A percentile compares a stretch with the other conserved stretches of the same genome.
Evolutionary conservation across 2,329 filamentous ascomycete genomes (phyloP).

Genomic region (Fusarium coffeatum): DNA sequence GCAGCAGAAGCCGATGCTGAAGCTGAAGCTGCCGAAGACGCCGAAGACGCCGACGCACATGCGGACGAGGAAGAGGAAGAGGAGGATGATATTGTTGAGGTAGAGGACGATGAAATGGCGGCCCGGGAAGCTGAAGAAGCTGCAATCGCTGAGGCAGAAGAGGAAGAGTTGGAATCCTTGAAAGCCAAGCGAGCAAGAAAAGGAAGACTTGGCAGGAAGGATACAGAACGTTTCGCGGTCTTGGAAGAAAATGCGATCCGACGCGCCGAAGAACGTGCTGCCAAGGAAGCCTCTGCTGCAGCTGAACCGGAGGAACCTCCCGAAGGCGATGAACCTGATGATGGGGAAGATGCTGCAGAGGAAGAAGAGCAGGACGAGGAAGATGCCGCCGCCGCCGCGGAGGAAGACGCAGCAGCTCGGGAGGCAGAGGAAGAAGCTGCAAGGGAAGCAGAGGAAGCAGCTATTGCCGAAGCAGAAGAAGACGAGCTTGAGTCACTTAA

Average conservation of each 20-base stretch:
- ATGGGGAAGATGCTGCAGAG: constrained; percentile 43
- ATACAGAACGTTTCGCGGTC: constrained; percentile 30
- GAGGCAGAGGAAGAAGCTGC: constrained; percentile 15
- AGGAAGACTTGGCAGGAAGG: constrained; percentile 43
- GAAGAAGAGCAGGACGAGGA: not conserved
- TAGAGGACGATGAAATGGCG: constrained; percentile 12
- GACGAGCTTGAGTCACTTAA: constrained; percentile 57
- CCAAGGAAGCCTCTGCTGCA: constrained; percentile 31
- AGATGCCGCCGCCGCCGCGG: not conserved
- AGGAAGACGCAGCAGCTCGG: constrained; percentile 24
- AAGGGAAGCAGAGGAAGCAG: constrained; percentile 43
- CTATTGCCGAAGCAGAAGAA: constrained; percentile 47
- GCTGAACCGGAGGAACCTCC: constrained; percentile 16
- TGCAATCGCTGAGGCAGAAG: constrained; percentile 47
- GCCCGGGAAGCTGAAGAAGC: constrained; percentile 43
- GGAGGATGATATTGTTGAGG: not conserved
- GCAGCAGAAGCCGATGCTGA: constrained; percentile 27
- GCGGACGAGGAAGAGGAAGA: constrained; percentile 23
- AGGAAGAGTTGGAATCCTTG: constrained; percentile 55
- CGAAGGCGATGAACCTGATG: constrained; percentile 29
- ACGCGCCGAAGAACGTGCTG: constrained; percentile 44
- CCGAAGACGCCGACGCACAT: constrained; percentile 30
- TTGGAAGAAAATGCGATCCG: constrained; percentile 25
- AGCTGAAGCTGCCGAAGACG: constrained; percentile 43
- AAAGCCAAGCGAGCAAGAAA: constrained; percentile 54